Evolutionary conservation across 352 stramenopile genomes (phyloP), one percentile per base, ranked within the genome.

Genomic region (Aphanomyces euteiches): DNA sequence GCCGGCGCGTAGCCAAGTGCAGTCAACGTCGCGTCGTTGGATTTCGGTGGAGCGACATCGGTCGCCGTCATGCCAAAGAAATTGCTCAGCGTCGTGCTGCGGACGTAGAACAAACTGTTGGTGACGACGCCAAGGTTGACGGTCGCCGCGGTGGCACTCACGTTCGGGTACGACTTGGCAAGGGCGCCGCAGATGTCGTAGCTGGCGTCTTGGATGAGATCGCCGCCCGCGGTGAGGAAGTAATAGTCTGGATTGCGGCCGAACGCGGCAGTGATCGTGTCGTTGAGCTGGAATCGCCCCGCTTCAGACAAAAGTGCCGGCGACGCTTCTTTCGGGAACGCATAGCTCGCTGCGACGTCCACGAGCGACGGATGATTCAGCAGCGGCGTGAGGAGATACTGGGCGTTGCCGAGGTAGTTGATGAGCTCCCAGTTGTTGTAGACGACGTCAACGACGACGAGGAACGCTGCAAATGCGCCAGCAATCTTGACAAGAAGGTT

Each of bases 201-300:
- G 15, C 8, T 34, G 8, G 39, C 43, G 15, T 69, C 41, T 15
- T 58, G 48, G 28, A 69, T 47, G 34, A 21, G 19, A 19, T 39
- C 43, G 10, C 13, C 38, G 10, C 63, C 63, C 34, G 63, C 63
- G 34, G 63, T 61, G 34, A 69, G 50, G 7, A 69, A 13, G 41
- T 69, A 69, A 21, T 56, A 15, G 40, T 38, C 41, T 4, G 15
- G 7, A n/a, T 45, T 54, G 12, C 45, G 47, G 28, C 41, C 36
- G 7, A 43, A 13, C 36, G 58, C 47, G 8, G 47, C 39, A 36
- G 21, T 10, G 19, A 69, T 15, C 28, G 63, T 38, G 47, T 43
- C 28, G 50, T 69, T 69, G 19, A 60, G n/a, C 21, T 58, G 59
- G n/a, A 36, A 69, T 56, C 48, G 45, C 5, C 63, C 63, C 10